These are phyloP conservation scores for Phragmites australis DNA, from an alignment of 176 grass and related monocot genomes.

Conservation along the genomic window DNA sequence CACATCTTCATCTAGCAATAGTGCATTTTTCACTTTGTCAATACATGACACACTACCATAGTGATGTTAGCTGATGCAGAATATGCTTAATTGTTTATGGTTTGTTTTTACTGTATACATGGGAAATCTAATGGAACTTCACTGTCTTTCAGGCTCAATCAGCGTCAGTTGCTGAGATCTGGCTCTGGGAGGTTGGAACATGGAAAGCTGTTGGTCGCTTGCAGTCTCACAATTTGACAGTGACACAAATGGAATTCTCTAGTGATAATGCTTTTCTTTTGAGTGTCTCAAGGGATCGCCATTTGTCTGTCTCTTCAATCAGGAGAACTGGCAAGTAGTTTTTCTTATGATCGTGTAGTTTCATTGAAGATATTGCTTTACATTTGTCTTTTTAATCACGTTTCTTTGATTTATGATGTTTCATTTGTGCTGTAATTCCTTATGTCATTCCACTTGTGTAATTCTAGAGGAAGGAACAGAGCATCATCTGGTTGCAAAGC, in stretches of 20 bases:
- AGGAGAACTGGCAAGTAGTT: constrained; percentile 53
- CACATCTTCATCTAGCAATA: constrained; percentile 19
- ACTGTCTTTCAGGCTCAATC: constrained; percentile 65
- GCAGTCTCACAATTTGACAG: constrained; percentile 88
- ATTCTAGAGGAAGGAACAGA: constrained; percentile 50
- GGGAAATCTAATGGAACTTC: not conserved
- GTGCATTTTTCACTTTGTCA: not conserved
- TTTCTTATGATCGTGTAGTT: constrained; percentile 20
- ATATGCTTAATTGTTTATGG: not conserved
- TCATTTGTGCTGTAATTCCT: constrained; percentile 19
- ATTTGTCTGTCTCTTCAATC: constrained; percentile 70
- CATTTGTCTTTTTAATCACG: not conserved
- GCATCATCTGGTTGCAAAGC: constrained; percentile 64
- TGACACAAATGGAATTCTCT: constrained; percentile 95
- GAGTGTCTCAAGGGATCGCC: constrained; percentile 86
- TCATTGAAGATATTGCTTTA: constrained; percentile 15
- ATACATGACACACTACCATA: not conserved
- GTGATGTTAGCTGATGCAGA: constrained; percentile 1
- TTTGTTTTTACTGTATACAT: constrained; percentile 5
- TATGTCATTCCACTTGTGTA: constrained; percentile 22
- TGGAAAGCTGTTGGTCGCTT: constrained; percentile 86
- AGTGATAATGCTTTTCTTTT: constrained; percentile 73
- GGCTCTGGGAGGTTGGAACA: constrained; percentile 94
- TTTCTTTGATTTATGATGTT: constrained; percentile 10
- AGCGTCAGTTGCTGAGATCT: constrained; percentile 77